These are phyloP conservation scores for Takakia lepidozioides DNA, from an alignment of 225 moss, liverwort and hornwort species.

Conservation along the genomic window DNA sequence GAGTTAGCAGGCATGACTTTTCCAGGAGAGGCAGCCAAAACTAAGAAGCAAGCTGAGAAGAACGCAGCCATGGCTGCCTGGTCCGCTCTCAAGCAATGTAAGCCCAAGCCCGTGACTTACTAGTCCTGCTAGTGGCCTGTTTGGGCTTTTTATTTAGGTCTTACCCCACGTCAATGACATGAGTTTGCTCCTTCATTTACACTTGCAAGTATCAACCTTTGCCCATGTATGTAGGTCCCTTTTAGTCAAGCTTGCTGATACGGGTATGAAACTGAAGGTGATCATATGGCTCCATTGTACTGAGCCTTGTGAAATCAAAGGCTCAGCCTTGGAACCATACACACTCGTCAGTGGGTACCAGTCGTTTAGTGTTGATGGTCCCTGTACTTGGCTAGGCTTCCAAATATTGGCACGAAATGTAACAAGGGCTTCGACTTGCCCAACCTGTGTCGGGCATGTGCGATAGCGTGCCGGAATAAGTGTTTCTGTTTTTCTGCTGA, in stretches of 20 bases:
- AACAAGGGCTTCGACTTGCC: too few species aligned
- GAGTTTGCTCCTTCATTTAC: neutral
- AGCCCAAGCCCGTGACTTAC: slow-evolving; percentile 5
- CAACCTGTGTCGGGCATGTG: too few species aligned
- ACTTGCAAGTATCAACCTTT: neutral
- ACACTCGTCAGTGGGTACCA: too few species aligned
- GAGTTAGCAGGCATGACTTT: slow-evolving; percentile 88
- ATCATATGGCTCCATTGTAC: too few species aligned
- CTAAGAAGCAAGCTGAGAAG: slow-evolving; percentile 98
- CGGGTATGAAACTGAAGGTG: too few species aligned
- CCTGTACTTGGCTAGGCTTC: too few species aligned
- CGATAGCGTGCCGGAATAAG: too few species aligned
- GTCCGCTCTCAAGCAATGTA: slow-evolving; percentile 92
- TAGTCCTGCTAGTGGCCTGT: neutral
- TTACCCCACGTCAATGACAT: neutral
- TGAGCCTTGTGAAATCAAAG: too few species aligned
- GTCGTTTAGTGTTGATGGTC: too few species aligned
- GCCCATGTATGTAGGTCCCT: neutral
- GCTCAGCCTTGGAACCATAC: too few species aligned
- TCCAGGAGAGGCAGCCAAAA: slow-evolving; percentile 86
- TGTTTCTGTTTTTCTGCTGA: neutral
- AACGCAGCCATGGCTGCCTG: slow-evolving; percentile 99
- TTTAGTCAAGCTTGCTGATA: too few species aligned
- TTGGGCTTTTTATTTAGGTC: neutral
- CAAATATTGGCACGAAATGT: too few species aligned